Base-by-base conservation (phyloP, 1,284 basidiomycete species). In the Leccinum pachyderme region DNA sequence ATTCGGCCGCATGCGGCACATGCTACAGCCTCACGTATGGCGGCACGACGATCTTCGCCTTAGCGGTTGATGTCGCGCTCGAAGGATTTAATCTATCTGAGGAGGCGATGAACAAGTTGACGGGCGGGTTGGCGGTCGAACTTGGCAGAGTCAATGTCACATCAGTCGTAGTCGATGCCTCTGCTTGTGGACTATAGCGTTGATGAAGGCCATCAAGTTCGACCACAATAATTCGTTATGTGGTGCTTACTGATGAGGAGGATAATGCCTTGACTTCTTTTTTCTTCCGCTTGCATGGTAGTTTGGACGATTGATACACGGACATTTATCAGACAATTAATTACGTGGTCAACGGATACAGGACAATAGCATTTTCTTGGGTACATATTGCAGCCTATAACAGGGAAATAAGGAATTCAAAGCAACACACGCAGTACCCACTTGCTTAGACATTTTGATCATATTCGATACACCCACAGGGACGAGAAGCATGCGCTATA, bases 401-500 rank as follows among this genome's bases (percentile, higher is more conserved):
- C 0, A 11, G 25, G 35, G 4, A 51, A 47, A 49, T 6, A 3
- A 39, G 45, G 25, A 25, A 35, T 33, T 5, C 13, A 7, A 50
- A 50, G 22, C 6, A 6, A 15, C 39, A 25, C 39, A 25, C 7
- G 18, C 11, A 39, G 12, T 13, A 54, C 63, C 1, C 50, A 44
- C 49, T 22, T 2, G 9, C 11, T 22, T 39, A 8, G 35, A 37
- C 37, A 12, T 18, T 22, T 15, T 27, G 8, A 24, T 44, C 24
- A 68, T 18, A 63, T 13, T 28, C 57, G 60, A 58, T 71, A 70
- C 7, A 67, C 58, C 70, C 59, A 72, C 39, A 35, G 37, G 7
- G 47, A 13, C 29, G 52, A 52, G 15, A 77, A 68, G 6, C 69
- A 71, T 15, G 71, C 72, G 25, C 64, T 69, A 59, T 81, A 85